A percentile compares a stretch with the other conserved stretches of the same genome.
Evolutionary conservation across 176 grass and related monocot species (phyloP).

Genomic region (Bonia amplexicaulis): DNA sequence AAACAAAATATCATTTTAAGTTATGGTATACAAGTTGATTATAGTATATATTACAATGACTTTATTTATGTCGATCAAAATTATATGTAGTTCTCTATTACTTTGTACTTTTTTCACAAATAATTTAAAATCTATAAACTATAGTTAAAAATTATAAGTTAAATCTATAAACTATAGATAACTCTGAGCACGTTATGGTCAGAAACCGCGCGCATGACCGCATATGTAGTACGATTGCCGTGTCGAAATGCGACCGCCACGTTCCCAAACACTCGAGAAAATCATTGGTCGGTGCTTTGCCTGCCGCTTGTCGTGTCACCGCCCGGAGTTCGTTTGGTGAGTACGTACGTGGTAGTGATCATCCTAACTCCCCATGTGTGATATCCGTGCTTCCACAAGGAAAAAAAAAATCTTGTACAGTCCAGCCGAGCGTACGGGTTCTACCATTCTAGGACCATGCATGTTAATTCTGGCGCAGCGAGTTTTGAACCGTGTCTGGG

Average conservation of each 20-base stretch:
- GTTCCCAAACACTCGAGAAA: too few relatives aligned
- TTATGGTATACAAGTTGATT: too few relatives aligned
- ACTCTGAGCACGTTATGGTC: too few relatives aligned
- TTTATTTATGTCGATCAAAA: too few relatives aligned
- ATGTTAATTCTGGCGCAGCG: not conserved
- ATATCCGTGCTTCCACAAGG: not conserved
- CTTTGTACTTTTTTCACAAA: too few relatives aligned
- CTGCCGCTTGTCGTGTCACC: not conserved
- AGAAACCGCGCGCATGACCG: not conserved
- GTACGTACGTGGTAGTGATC: not conserved
- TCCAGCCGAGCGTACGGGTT: not conserved
- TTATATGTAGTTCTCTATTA: too few relatives aligned
- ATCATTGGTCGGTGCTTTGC: not conserved
- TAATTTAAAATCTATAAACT: rapidly evolving
- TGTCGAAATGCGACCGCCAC: not conserved
- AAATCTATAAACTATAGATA: too few relatives aligned
- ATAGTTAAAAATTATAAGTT: too few relatives aligned
- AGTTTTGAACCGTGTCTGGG: too few relatives aligned
- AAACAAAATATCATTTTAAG: too few relatives aligned
- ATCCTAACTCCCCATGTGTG: not conserved
- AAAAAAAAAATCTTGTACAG: not conserved
- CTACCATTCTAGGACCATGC: not conserved
- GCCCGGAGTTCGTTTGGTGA: not conserved
- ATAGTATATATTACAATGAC: too few relatives aligned
- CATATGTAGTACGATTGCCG: not conserved